phyloP scores from a whole-genome alignment of 306 rosid genomes.

The Vigna nakashimae region DNA sequence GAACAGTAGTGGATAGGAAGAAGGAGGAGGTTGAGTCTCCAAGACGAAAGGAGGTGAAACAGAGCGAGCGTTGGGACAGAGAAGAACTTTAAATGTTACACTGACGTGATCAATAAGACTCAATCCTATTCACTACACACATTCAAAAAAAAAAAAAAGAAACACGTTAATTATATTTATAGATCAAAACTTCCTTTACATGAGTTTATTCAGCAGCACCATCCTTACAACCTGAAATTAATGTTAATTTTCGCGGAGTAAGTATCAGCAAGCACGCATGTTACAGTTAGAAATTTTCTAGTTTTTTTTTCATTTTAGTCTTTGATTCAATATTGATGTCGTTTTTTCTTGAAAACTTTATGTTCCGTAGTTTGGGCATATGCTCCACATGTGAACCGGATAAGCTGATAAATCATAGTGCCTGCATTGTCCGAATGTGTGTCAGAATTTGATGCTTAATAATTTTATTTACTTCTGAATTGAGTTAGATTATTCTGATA shows the following conservation, averaged over 20 bases:
- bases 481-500: too few species aligned
- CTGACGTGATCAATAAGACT: neutral
- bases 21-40: constrained; percentile 30
- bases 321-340: neutral
- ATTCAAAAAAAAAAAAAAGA: too few species aligned
- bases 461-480: too few species aligned
- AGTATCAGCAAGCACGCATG: neutral
- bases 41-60: constrained; percentile 32
- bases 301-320: neutral
- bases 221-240: neutral
- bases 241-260: neutral
- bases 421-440: too few species aligned
- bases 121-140: neutral
- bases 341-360: constrained; percentile 10
- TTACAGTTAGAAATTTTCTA: neutral
- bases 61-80: constrained; percentile 35
- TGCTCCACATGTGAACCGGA: constrained; percentile 17
- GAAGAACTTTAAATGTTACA: neutral
- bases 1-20: neutral
- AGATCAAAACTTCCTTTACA: too few species aligned
- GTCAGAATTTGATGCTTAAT: too few species aligned
- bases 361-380: constrained; percentile 2
- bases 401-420: neutral
- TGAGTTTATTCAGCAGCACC: neutral
- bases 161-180: too few species aligned